Evolutionary conservation across 768 basidiomycete genomes (phyloP).

Genomic region (Lactifluus piperatus): DNA sequence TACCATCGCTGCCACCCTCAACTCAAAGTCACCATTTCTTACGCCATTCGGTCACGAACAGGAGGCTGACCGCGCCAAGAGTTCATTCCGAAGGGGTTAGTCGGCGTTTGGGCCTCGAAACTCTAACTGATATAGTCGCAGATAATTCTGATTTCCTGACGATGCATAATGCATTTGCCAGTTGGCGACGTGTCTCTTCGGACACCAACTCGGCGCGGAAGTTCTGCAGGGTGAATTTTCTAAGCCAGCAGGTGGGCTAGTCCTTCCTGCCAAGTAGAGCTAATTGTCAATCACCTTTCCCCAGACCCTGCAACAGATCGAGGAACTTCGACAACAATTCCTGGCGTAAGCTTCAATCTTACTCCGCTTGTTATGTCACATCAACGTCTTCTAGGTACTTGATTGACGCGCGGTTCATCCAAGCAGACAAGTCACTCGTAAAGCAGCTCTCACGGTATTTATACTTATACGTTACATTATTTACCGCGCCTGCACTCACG

Average conservation of each 20-base stretch:
- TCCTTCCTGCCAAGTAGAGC: neutral
- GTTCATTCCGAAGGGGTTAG: slow-evolving; percentile 53
- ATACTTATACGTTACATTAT: neutral
- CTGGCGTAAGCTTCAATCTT: slow-evolving; percentile 19
- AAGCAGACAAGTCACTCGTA: slow-evolving; percentile 52
- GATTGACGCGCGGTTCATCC: slow-evolving; percentile 81
- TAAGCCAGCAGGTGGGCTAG: slow-evolving; percentile 65
- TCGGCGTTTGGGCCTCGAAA: neutral
- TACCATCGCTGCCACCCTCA: slow-evolving; percentile 88
- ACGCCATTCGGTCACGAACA: slow-evolving; percentile 81
- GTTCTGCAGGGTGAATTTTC: slow-evolving; percentile 72
- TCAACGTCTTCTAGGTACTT: slow-evolving; percentile 49
- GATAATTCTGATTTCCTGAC: slow-evolving; percentile 95
- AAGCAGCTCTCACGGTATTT: slow-evolving; percentile 60
- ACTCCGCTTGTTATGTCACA: neutral
- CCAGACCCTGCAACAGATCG: slow-evolving; percentile 90
- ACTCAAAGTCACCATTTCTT: slow-evolving; percentile 89
- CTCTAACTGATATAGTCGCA: slow-evolving; percentile 25
- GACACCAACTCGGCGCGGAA: slow-evolving; percentile 54
- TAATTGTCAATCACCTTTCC: neutral
- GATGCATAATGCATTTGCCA: slow-evolving; percentile 80
- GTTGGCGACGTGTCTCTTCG: slow-evolving; percentile 72
- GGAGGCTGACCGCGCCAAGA: slow-evolving; percentile 80
- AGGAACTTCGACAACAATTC: slow-evolving; percentile 84
- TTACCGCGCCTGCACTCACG: neutral